These are phyloP conservation scores for Hypoxylon sp. DNA, from an alignment of 2,329 filamentous ascomycete genomes.

Conservation along the genomic window DNA sequence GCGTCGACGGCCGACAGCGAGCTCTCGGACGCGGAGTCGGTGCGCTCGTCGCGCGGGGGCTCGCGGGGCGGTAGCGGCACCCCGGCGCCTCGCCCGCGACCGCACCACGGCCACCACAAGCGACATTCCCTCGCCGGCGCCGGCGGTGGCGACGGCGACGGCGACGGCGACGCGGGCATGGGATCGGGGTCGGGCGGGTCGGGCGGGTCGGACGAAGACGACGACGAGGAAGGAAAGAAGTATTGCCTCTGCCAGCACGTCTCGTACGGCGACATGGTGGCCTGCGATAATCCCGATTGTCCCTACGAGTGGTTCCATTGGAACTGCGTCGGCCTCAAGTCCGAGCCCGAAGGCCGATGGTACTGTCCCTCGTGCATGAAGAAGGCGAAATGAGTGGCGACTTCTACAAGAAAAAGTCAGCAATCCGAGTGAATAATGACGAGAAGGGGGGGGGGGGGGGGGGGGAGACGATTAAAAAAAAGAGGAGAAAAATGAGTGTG, in stretches of 20 bases:
- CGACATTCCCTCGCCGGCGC: conserved; percentile 17
- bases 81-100: conserved; percentile 48
- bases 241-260: conserved; percentile 88
- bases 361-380: conserved; percentile 73
- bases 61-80: conserved; percentile 55
- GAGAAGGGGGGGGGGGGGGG: conserved; percentile 1
- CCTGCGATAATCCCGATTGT: conserved; percentile 85
- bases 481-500: not conserved
- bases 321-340: conserved; percentile 76
- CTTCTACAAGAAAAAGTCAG: too few species aligned
- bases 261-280: conserved; percentile 89
- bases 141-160: conserved; percentile 27
- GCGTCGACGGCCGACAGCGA: conserved; percentile 73
- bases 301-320: conserved; percentile 91
- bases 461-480: too few species aligned
- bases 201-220: conserved; percentile 71
- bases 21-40: conserved; percentile 70
- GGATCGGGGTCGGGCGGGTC: conserved; percentile 52
- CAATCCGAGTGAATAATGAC: too few species aligned
- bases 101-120: conserved; percentile 35
- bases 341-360: conserved; percentile 75
- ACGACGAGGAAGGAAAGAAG: conserved; percentile 80
- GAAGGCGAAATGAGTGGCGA: conserved; percentile 53
- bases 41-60: conserved; percentile 63
- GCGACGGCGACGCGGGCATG: conserved; percentile 48